These are phyloP conservation scores for Amylostereum areolatum DNA, from an alignment of 1,284 basidiomycete genomes.

Conservation along the genomic window DNA sequence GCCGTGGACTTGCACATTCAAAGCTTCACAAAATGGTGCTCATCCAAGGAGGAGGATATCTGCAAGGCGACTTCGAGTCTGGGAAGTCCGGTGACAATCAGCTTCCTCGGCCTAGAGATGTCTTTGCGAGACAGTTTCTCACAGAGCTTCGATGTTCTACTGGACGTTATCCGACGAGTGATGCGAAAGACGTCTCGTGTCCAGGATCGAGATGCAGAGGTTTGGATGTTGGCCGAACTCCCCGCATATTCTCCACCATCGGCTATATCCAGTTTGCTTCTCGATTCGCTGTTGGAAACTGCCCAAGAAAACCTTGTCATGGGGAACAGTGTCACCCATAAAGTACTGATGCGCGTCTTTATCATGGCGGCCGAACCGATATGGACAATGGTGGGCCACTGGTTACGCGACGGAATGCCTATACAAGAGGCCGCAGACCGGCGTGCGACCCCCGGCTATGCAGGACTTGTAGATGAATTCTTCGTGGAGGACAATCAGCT, in stretches of 20 bases:
- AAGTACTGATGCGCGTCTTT: conserved; percentile 59
- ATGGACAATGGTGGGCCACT: conserved; percentile 68
- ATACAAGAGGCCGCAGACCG: conserved; percentile 28
- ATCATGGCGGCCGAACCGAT: conserved; percentile 57
- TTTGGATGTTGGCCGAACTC: conserved; percentile 37
- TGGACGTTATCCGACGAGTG: conserved; percentile 31
- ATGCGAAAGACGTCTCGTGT: conserved; percentile 24
- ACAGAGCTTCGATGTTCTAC: conserved; percentile 47
- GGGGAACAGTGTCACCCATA: conserved; percentile 45
- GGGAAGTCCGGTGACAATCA: conserved; percentile 45
- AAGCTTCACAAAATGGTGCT: conserved; percentile 64
- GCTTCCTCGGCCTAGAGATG: conserved; percentile 61
- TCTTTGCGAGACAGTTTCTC: conserved; percentile 52
- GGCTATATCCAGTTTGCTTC: conserved; percentile 43
- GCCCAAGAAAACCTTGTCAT: conserved; percentile 51
- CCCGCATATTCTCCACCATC: conserved; percentile 42
- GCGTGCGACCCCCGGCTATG: conserved; percentile 13
- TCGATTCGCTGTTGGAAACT: conserved; percentile 56
- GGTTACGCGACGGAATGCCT: conserved; percentile 74
- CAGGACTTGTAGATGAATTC: conserved; percentile 68
- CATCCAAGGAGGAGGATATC: conserved; percentile 60
- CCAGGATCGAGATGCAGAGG: conserved; percentile 20
- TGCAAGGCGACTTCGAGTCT: conserved; percentile 45
- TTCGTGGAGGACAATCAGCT: conserved; percentile 71
- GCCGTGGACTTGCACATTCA: conserved; percentile 58